phyloP scores from a whole-genome alignment of 1,139 yeast species.

The Pichia sp. region DNA sequence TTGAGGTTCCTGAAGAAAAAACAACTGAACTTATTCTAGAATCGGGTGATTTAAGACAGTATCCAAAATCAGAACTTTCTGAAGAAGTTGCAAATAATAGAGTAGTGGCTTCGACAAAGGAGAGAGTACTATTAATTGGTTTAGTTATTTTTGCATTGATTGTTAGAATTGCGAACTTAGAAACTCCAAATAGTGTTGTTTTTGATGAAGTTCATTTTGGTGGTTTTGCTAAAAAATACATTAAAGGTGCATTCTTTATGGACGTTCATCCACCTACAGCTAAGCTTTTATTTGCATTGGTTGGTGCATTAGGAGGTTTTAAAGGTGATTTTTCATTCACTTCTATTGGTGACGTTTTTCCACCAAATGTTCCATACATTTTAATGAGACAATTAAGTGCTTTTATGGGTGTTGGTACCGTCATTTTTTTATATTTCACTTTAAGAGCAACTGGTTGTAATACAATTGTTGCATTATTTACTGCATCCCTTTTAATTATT shows the following conservation, averaged over 20 bases:
- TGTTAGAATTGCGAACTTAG: constrained; percentile 56
- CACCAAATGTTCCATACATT: constrained; percentile 60
- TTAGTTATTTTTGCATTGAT: constrained; percentile 49
- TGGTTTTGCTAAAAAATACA: constrained; percentile 70
- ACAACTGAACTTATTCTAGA: constrained; percentile 33
- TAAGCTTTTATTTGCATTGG: constrained; percentile 78
- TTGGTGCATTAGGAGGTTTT: constrained; percentile 67
- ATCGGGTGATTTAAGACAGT: constrained; percentile 35
- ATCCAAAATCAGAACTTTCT: constrained; percentile 40
- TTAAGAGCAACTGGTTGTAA: constrained; percentile 83
- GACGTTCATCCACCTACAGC: constrained; percentile 96
- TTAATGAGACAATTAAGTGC: constrained; percentile 88
- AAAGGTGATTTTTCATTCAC: constrained; percentile 69
- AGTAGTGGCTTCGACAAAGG: constrained; percentile 30
- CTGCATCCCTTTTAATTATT: constrained; percentile 60
- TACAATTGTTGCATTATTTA: constrained; percentile 62
- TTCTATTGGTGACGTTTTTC: constrained; percentile 61
- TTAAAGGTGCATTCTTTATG: constrained; percentile 69
- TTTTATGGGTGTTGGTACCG: constrained; percentile 71
- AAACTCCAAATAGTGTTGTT: constrained; percentile 73
- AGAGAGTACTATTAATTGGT: constrained; percentile 38
- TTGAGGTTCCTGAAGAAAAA: constrained; percentile 11
- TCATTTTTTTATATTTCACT: constrained; percentile 70
- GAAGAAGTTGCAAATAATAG: constrained; percentile 34
- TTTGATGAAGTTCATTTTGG: constrained; percentile 91